Conservation (phyloP, 441 rosid genomes). For the Populus hybrid region DNA sequence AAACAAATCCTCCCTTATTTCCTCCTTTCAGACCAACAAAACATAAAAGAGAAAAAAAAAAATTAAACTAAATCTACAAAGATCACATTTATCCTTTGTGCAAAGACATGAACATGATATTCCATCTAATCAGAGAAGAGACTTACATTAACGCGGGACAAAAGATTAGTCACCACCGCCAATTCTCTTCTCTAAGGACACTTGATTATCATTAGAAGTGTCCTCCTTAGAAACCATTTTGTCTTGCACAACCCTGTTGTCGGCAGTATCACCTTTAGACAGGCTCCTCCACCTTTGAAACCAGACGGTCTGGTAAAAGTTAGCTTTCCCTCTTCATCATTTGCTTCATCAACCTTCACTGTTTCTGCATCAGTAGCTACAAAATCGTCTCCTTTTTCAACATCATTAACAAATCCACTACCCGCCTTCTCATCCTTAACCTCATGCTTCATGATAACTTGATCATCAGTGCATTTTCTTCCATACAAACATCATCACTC, state of each 20-base stretch:
- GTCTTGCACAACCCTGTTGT: slow-evolving; percentile 5
- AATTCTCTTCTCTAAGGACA: slow-evolving; percentile 25
- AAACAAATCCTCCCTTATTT: slow-evolving; percentile 13
- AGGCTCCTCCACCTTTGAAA: slow-evolving; percentile 15
- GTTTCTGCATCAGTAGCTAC: slow-evolving; percentile 8
- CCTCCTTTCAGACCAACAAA: slow-evolving; percentile 16
- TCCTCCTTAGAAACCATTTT: slow-evolving; percentile 11
- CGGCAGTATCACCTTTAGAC: slow-evolving; percentile 10
- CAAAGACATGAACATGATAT: slow-evolving; percentile 25
- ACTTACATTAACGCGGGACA: slow-evolving; percentile 33
- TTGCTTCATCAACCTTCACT: slow-evolving; percentile 22
- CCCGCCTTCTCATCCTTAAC: slow-evolving; percentile 18
- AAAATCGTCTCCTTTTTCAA: slow-evolving; percentile 1
- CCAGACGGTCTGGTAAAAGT: slow-evolving; percentile 19
- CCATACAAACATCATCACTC: slow-evolving; percentile 36
- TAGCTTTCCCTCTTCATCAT: slow-evolving; percentile 20
- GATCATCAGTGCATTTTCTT: slow-evolving; percentile 23
- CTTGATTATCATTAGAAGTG: slow-evolving; percentile 15
- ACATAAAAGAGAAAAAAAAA: slow-evolving; percentile 9
- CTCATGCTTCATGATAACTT: slow-evolving; percentile 17
- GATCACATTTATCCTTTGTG: slow-evolving; percentile 18
- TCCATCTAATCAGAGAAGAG: slow-evolving; percentile 35
- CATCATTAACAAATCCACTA: slow-evolving; percentile 21
- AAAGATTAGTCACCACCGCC: slow-evolving; percentile 32
- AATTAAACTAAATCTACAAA: slow-evolving; percentile 23